Evolutionary conservation across 2,329 filamentous ascomycete species (phyloP).

Genomic region (Penicillium sp.): DNA sequence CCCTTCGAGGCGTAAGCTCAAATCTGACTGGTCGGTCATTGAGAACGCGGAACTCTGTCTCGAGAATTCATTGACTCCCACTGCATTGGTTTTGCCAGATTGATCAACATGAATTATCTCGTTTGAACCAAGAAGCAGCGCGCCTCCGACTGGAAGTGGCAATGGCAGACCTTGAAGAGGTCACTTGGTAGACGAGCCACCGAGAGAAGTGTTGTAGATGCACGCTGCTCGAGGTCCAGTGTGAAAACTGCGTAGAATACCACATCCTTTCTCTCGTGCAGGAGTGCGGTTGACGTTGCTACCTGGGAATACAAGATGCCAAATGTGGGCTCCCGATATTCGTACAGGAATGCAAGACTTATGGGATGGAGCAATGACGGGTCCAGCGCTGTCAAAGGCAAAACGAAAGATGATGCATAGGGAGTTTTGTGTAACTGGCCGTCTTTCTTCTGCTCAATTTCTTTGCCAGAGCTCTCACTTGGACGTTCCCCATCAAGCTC

Average conservation of each 20-base stretch:
- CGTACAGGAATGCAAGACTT: conserved; percentile 89
- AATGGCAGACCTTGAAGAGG: conserved; percentile 79
- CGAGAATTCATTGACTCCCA: conserved; percentile 89
- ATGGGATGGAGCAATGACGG: conserved; percentile 84
- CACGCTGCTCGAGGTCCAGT: conserved; percentile 86
- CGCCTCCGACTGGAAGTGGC: conserved; percentile 83
- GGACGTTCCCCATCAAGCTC: conserved; percentile 71
- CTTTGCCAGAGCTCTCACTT: conserved; percentile 37
- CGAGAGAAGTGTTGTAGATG: conserved; percentile 88
- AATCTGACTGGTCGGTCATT: conserved; percentile 80
- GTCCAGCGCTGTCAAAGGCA: conserved; percentile 86
- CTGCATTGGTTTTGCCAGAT: conserved; percentile 87
- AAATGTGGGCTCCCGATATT: conserved; percentile 97
- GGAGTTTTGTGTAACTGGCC: conserved; percentile 58
- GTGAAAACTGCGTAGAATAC: conserved; percentile 94
- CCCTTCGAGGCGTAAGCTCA: conserved; percentile 78
- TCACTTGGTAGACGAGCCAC: conserved; percentile 85
- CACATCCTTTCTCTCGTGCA: conserved; percentile 77
- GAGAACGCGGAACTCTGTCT: conserved; percentile 80
- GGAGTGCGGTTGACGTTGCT: conserved; percentile 71
- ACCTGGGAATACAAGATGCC: conserved; percentile 83
- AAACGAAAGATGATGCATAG: conserved; percentile 88
- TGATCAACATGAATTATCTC: conserved; percentile 95
- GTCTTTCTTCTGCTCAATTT: conserved; percentile 37
- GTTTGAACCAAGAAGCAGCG: conserved; percentile 82